Conservation (phyloP, 305 asterid species). For the Rubia occidens region DNA sequence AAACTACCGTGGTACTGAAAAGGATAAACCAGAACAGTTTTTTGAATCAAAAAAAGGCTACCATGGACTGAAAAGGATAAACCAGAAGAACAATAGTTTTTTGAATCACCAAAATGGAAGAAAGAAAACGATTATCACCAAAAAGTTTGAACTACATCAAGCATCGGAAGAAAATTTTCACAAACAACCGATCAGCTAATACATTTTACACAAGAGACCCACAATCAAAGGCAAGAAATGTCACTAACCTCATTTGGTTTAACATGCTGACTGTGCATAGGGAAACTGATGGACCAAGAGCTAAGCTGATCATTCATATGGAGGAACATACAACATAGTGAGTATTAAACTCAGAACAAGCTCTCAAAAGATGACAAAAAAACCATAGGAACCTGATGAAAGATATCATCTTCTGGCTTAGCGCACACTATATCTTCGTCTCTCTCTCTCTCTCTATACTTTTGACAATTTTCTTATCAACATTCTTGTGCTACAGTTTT, state of each 20-base stretch:
- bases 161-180: not conserved
- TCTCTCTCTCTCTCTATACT: constrained; percentile 16
- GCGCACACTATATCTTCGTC: constrained; percentile 48
- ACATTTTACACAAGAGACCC: not conserved
- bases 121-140: not conserved
- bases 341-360: constrained; percentile 13
- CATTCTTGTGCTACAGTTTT: constrained; percentile 48
- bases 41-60: not conserved
- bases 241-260: constrained; percentile 56
- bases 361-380: not conserved
- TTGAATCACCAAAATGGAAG: not conserved
- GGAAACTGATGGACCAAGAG: constrained; percentile 80
- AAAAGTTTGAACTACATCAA: not conserved
- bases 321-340: constrained; percentile 16
- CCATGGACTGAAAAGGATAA: not conserved
- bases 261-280: constrained; percentile 47
- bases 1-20: not conserved
- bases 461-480: constrained; percentile 29
- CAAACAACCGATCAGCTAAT: not conserved
- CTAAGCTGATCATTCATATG: constrained; percentile 54
- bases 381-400: constrained; percentile 41
- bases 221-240: constrained; percentile 1
- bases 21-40: too few relatives aligned
- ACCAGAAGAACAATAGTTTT: not conserved
- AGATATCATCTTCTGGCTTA: constrained; percentile 75